These are phyloP conservation scores for Lenwebbia sp. DNA, from an alignment of 345 rosid species.

Conservation along the genomic window DNA sequence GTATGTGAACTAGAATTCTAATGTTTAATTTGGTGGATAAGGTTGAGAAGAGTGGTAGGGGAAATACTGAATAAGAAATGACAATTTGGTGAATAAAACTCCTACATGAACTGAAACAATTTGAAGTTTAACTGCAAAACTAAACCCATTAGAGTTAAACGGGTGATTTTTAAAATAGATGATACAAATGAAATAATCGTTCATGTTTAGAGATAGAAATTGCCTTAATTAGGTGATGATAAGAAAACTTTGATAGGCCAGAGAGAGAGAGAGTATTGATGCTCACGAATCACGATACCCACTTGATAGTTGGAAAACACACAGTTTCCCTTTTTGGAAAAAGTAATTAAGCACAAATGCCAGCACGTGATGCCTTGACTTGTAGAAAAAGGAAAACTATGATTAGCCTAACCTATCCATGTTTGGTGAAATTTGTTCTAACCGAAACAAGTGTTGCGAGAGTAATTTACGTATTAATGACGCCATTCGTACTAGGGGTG, in stretches of 20 bases:
- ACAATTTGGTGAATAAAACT: background rate
- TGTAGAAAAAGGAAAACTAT: background rate
- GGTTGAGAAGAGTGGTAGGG: background rate
- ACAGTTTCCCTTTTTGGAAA: background rate
- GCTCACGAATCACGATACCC: background rate
- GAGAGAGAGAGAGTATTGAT: background rate
- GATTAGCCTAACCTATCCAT: background rate
- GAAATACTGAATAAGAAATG: background rate
- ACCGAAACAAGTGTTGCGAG: background rate
- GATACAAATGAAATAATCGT: background rate
- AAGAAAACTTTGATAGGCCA: background rate
- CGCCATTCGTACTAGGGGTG: no score
- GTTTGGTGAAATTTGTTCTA: background rate
- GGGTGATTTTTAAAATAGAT: background rate
- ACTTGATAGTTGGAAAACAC: background rate
- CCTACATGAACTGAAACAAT: background rate
- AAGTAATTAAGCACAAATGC: background rate
- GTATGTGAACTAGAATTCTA: background rate
- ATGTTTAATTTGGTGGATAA: background rate
- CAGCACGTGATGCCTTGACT: background rate
- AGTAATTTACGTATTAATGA: background rate
- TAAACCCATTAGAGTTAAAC: background rate
- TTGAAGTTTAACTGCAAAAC: background rate
- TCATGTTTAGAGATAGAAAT: background rate
- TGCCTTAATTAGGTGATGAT: background rate